Conservation (phyloP, 108 stramenopile genomes). For the Nannochloropsis gaditana region DNA sequence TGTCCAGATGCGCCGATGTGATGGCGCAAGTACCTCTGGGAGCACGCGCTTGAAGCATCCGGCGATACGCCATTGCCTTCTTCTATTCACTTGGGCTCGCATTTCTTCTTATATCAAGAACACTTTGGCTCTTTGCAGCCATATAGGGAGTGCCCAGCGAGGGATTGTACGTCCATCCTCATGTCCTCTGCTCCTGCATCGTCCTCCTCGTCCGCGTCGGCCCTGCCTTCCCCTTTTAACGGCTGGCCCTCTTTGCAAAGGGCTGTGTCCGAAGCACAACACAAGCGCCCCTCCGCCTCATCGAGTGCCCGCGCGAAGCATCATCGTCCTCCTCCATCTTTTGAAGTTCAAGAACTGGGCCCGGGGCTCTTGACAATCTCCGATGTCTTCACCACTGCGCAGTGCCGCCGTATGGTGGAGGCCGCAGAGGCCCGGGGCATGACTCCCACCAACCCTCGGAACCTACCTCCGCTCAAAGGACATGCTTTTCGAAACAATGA, state of each 20-base stretch:
- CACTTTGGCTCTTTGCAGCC: no score
- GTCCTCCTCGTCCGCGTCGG: neutral
- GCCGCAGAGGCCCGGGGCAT: neutral
- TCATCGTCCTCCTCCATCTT: neutral
- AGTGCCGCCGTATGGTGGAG: neutral
- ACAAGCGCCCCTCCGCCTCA: neutral
- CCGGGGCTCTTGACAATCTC: neutral
- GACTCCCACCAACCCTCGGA: slow-evolving; percentile 1
- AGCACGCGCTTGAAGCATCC: no score
- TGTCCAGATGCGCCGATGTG: no score
- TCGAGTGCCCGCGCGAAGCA: neutral
- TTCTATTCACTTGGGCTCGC: no score
- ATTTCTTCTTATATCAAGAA: no score
- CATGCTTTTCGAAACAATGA: slow-evolving; percentile 16
- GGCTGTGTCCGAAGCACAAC: neutral
- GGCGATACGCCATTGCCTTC: no score
- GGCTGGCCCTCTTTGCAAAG: neutral
- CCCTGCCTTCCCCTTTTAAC: neutral
- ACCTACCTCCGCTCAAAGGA: neutral
- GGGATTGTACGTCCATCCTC: no score
- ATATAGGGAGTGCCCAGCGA: no score
- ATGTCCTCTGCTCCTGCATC: no score
- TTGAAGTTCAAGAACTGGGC: neutral
- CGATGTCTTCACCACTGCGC: neutral
- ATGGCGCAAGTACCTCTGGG: no score